phyloP scores from a whole-genome alignment of 2,329 filamentous ascomycete species.

The Monilinia aucupariae region DNA sequence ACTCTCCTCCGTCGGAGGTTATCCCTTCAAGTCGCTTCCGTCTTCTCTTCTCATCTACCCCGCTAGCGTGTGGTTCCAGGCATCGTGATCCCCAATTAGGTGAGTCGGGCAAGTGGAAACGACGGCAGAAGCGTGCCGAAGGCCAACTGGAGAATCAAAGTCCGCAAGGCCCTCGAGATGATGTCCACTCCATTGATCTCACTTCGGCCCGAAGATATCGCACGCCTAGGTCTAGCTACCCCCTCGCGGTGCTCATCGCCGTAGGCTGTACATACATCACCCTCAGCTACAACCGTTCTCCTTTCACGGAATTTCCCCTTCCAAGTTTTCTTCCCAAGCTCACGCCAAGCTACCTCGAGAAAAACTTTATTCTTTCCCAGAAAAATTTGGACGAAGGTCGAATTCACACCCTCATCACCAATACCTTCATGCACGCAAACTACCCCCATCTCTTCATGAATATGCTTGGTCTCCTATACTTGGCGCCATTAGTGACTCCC shows the following conservation, averaged over 20 bases:
- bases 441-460: constrained; percentile 7
- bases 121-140: neutral
- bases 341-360: neutral
- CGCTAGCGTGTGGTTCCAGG: neutral
- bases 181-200: neutral
- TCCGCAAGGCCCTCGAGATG: neutral
- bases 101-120: neutral
- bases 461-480: neutral
- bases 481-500: neutral
- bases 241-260: neutral
- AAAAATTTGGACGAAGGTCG: constrained; percentile 8
- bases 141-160: neutral
- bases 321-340: neutral
- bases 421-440: constrained; percentile 4
- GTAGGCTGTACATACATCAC: constrained; percentile 7
- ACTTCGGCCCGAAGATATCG: neutral
- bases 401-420: constrained; percentile 1
- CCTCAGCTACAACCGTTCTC: constrained; percentile 11
- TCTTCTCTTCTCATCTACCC: constrained; percentile 5
- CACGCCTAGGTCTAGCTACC: constrained; percentile 4
- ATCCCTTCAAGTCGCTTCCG: neutral
- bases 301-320: neutral
- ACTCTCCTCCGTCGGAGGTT: neutral
- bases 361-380: neutral
- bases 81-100: neutral